Conservation (phyloP, 768 basidiomycete species). For the Rhizopogon roseolus region DNA sequence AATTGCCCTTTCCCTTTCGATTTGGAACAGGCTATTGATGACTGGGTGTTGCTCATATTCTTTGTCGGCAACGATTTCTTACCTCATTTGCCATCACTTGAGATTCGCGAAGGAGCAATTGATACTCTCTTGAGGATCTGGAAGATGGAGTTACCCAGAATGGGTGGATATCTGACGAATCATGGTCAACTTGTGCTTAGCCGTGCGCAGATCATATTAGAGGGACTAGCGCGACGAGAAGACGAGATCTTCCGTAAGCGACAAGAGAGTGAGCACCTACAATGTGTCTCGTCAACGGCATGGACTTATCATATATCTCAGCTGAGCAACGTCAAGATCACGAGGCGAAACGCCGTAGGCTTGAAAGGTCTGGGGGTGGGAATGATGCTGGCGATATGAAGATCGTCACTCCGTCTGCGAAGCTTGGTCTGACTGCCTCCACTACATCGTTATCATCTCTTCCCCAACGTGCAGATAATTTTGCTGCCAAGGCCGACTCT, state of each 20-base stretch:
- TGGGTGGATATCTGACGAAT: slow-evolving; percentile 97
- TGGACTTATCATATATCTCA: slow-evolving; percentile 28
- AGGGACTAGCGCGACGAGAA: slow-evolving; percentile 90
- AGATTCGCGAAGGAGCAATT: slow-evolving; percentile 99
- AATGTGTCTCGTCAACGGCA: slow-evolving; percentile 7
- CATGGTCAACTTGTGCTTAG: slow-evolving; percentile 84
- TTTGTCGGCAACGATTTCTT: slow-evolving; percentile 99
- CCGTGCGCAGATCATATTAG: slow-evolving; percentile 90
- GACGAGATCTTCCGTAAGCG: slow-evolving; percentile 92
- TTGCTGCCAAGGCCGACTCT: slow-evolving; percentile 73
- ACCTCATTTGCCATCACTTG: slow-evolving; percentile 95
- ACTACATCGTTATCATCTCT: slow-evolving; percentile 40
- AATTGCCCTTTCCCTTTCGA: slow-evolving; percentile 79
- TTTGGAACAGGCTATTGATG: slow-evolving; percentile 96
- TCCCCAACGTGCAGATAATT: slow-evolving; percentile 60
- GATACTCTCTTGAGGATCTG: slow-evolving; percentile 95
- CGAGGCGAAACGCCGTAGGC: slow-evolving; percentile 83
- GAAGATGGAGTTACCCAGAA: slow-evolving; percentile 87
- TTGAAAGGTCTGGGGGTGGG: slow-evolving; percentile 42
- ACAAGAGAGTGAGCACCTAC: slow-evolving; percentile 73
- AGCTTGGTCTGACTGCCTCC: slow-evolving; percentile 23
- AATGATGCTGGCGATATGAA: slow-evolving; percentile 29
- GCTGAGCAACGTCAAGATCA: slow-evolving; percentile 93
- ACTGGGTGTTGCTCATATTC: slow-evolving; percentile 99
- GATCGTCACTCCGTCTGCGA: slow-evolving; percentile 23